Evolutionary conservation across 2,329 filamentous ascomycete genomes (phyloP), one percentile per base, ranked within the genome.

Genomic region (Fusarium beomiforme): DNA sequence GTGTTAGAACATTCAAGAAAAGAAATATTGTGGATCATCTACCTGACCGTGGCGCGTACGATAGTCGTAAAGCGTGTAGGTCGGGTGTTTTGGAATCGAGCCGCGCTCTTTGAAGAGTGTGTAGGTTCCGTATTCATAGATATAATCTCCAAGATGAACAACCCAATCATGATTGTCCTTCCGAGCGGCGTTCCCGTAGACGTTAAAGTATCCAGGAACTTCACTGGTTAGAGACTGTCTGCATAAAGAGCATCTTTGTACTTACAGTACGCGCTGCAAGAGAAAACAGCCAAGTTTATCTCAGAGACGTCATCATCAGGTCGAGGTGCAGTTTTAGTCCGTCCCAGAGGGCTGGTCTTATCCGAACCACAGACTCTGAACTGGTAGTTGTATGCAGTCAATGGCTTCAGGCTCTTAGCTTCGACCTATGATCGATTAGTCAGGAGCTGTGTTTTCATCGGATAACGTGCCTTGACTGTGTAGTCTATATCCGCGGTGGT

Each of bases 371-470:
- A 59, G 6, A 59, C 11, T 5, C 19, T 42, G 7, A 59, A 59
- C 17, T 59, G 46, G 2, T 59, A 59, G n/a, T 37, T 44, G 1
- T 59, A 59, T 23, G 34, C 43, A 0, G 57, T 59, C 16, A 59
- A 10, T 5, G 57, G 57, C 2, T 37, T 17, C 0, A 59, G 2
- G 0, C 21, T 33, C n/a, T 43, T 59, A 1, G 57, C 57, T 17
- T 59, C 57, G 8, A 59, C 37, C 57, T 59, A 4, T 8, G 2
- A 1, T 10, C 12, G 1, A 0, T 59, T 29, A 59, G 34, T 8
- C 1, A 7, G 0, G 7, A 2, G 0, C 31, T 26, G 17, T 5
- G 1, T 16, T 5, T 8, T 11, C 3, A 6, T 21, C 5, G 8
- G 0, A 3, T 1, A 16, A 8, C 34, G 2, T n/a, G 5, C 57